phyloP scores from a whole-genome alignment of 371 early-diverging fungal species.

The Lichtheimia corymbifera region DNA sequence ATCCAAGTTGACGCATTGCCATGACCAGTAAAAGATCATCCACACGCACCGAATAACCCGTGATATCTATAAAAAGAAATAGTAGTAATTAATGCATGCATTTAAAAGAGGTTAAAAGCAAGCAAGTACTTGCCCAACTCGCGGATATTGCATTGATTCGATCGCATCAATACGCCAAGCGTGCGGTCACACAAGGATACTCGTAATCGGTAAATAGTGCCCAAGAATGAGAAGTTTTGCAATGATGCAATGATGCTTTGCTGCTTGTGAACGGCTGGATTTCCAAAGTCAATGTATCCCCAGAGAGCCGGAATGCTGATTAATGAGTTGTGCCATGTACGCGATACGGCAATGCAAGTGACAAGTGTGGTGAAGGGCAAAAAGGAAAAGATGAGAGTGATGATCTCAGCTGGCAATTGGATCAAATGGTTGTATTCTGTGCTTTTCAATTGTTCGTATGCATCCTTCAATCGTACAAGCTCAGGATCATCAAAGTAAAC shows the following conservation, averaged over 20 bases:
- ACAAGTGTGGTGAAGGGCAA: neutral
- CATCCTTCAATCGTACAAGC: neutral
- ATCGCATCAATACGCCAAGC: neutral
- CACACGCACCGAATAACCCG: neutral
- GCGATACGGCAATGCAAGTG: neutral
- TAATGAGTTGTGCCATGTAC: neutral
- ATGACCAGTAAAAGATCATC: conserved; percentile 2
- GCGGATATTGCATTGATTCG: neutral
- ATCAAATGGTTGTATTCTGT: neutral
- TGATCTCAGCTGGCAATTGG: neutral
- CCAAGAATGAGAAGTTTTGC: neutral
- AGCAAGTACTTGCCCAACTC: conserved; percentile 7
- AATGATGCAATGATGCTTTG: neutral
- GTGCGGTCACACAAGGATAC: neutral
- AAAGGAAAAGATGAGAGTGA: neutral
- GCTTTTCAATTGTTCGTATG: neutral
- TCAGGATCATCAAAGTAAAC: conserved; percentile 3
- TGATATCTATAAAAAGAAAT: neutral
- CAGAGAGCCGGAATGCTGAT: conserved; percentile 1
- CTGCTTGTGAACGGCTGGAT: neutral
- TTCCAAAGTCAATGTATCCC: neutral
- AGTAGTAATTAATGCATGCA: neutral
- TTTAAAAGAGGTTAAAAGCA: neutral
- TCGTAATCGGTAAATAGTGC: neutral
- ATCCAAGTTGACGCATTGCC: conserved; percentile 7